Evolutionary conservation across 2,329 filamentous ascomycete species (phyloP).

Genomic region (Chaetomiaceae sp.): DNA sequence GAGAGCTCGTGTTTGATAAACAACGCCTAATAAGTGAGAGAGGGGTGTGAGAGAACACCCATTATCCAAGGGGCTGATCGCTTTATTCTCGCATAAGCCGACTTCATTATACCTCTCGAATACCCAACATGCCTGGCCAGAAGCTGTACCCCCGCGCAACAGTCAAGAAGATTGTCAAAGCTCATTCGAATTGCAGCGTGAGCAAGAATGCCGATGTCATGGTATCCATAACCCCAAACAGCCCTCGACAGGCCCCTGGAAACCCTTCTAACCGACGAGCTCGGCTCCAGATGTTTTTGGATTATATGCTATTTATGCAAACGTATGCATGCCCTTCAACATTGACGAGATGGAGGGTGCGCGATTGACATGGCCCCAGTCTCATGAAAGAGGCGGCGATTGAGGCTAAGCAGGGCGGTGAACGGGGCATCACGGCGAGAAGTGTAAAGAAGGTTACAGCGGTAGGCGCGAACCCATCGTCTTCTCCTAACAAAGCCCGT

Average conservation of each 20-base stretch:
- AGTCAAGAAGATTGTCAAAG: constrained; percentile 85
- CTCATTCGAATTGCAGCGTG: constrained; percentile 73
- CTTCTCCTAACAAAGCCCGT: no score
- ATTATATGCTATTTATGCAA: constrained; percentile 79
- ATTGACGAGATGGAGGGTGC: no score
- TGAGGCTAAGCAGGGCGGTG: constrained; percentile 67
- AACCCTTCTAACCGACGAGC: constrained; percentile 8
- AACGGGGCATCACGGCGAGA: constrained; percentile 68
- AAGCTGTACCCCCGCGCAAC: constrained; percentile 81
- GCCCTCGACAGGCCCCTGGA: background rate
- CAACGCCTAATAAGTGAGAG: no score
- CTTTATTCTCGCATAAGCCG: no score
- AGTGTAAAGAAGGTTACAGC: constrained; percentile 74
- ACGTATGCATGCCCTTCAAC: constrained; percentile 40
- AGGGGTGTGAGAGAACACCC: no score
- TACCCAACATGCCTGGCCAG: constrained; percentile 50
- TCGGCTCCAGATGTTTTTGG: constrained; percentile 68
- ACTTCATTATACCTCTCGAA: no score
- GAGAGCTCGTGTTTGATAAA: background rate
- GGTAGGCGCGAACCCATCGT: constrained; percentile 42
- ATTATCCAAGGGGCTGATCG: no score
- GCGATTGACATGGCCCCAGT: constrained; percentile 39
- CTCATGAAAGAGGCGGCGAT: constrained; percentile 77
- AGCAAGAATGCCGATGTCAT: constrained; percentile 84
- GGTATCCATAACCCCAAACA: constrained; percentile 45